Evolutionary conservation across 192 early-diverging fungal species (phyloP).

Genomic region (Linnemannia elongata): DNA sequence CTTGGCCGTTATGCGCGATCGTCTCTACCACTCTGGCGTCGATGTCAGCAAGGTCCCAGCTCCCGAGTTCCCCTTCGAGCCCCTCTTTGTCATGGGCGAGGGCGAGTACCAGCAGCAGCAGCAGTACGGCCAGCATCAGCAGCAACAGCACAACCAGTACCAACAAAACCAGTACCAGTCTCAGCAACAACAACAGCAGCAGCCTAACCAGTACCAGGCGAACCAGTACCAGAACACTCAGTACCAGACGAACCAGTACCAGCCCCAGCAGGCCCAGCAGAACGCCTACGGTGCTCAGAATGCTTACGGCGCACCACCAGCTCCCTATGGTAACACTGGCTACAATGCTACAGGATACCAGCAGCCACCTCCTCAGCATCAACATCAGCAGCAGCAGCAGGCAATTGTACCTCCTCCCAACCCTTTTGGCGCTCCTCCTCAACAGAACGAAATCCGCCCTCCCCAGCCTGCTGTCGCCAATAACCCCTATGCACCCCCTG

Average conservation of each 20-base stretch:
- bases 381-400: conserved; percentile 35
- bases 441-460: conserved; percentile 48
- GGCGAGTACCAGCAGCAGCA: conserved; percentile 52
- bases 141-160: conserved; percentile 23
- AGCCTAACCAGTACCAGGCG: conserved; percentile 55
- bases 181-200: conserved; percentile 33
- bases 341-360: conserved; percentile 50
- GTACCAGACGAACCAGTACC: conserved; percentile 33
- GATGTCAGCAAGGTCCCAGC: conserved; percentile 57
- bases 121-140: conserved; percentile 34
- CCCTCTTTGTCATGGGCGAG: conserved; percentile 66
- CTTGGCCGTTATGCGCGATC: conserved; percentile 81
- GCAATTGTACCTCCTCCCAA: conserved; percentile 40
- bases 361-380: conserved; percentile 37
- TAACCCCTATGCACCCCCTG: conserved; percentile 46
- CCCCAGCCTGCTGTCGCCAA: conserved; percentile 41
- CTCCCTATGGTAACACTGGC: conserved; percentile 41
- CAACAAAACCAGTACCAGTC: conserved; percentile 19
- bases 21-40: conserved; percentile 70
- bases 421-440: conserved; percentile 33
- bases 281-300: conserved; percentile 26
- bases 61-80: conserved; percentile 76
- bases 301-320: conserved; percentile 12
- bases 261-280: conserved; percentile 19
- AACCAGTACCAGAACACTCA: conserved; percentile 27